Evolutionary conservation across 345 rosid genomes (phyloP).

Genomic region (Erysimum cheiranthoides): DNA sequence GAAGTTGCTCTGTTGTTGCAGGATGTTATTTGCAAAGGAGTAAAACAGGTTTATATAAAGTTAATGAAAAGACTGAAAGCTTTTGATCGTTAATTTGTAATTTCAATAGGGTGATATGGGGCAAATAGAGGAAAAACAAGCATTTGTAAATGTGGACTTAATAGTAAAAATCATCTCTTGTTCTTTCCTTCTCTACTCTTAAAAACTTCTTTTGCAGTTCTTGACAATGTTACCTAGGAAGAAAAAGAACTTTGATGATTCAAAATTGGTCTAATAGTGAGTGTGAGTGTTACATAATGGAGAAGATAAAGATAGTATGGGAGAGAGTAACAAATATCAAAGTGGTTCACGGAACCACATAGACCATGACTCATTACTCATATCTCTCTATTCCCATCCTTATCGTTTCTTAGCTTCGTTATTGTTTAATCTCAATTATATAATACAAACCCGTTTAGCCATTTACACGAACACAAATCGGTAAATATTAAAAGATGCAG

Average conservation of each 20-base stretch:
- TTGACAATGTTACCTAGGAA: too few species aligned
- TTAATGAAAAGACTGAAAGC: background rate
- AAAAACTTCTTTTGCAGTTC: too few species aligned
- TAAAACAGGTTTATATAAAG: constrained; percentile 10
- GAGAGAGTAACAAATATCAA: background rate
- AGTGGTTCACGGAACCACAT: constrained; percentile 28
- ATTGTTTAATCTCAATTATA: background rate
- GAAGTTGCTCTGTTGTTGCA: constrained; percentile 22
- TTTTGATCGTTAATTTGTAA: constrained; percentile 3
- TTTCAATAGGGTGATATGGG: background rate
- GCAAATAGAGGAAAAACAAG: constrained; percentile 23
- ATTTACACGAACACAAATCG: background rate
- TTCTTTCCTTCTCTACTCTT: background rate
- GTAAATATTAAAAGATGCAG: too few species aligned
- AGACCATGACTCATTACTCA: constrained; percentile 29
- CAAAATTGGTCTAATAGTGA: background rate
- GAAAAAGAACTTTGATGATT: too few species aligned
- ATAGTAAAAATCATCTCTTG: constrained; percentile 3
- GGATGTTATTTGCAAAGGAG: constrained; percentile 32
- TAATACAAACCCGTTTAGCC: background rate
- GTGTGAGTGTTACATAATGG: background rate
- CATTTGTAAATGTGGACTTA: constrained; percentile 18
- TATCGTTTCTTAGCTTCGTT: background rate
- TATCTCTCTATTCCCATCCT: constrained; percentile 15
- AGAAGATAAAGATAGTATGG: background rate